Base-by-base conservation (phyloP, 108 stramenopile genomes). In the Cyclotella choctawhatcheeana region DNA sequence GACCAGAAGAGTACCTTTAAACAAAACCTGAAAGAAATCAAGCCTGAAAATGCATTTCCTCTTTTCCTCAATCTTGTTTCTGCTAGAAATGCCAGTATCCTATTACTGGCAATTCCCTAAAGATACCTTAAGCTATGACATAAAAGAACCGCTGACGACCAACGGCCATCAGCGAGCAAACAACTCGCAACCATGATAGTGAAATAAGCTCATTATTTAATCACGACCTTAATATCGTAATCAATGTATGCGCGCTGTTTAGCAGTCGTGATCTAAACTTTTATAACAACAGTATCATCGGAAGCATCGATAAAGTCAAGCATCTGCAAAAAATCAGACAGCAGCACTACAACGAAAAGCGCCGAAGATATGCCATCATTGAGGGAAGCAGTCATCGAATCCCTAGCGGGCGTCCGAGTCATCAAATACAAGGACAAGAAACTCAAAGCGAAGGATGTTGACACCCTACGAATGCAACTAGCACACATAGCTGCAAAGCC, bases 51-150 rank as follows among this genome's bases (percentile, higher is more conserved):
- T 58, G 55, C 79, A 21, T 69, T 77, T 17, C 85, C 85, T 25
- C 76, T 86, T 12, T 24, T 83, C 33, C 69, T 94, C 45, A 95
- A 93, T 55, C 62, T 95, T 64, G 44, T 89, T 2, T 87, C n/a
- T n/a, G n/a, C n/a, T n/a, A n/a, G n/a, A n/a, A n/a, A n/a, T n/a
- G n/a, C n/a, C n/a, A n/a, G n/a, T n/a, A n/a, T n/a, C n/a, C n/a
- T n/a, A n/a, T n/a, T n/a, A n/a, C n/a, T n/a, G n/a, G n/a, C n/a
- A n/a, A n/a, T n/a, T n/a, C n/a, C n/a, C n/a, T n/a, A n/a, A n/a
- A n/a, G n/a, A n/a, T n/a, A n/a, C n/a, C n/a, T n/a, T n/a, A n/a
- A n/a, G n/a, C n/a, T n/a, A n/a, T n/a, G n/a, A n/a, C n/a, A n/a
- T n/a, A n/a, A n/a, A n/a, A n/a, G n/a, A n/a, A n/a, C n/a, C n/a